phyloP scores from a whole-genome alignment of 2,329 filamentous ascomycete genomes.

The Sarocladiaceae sp. region DNA sequence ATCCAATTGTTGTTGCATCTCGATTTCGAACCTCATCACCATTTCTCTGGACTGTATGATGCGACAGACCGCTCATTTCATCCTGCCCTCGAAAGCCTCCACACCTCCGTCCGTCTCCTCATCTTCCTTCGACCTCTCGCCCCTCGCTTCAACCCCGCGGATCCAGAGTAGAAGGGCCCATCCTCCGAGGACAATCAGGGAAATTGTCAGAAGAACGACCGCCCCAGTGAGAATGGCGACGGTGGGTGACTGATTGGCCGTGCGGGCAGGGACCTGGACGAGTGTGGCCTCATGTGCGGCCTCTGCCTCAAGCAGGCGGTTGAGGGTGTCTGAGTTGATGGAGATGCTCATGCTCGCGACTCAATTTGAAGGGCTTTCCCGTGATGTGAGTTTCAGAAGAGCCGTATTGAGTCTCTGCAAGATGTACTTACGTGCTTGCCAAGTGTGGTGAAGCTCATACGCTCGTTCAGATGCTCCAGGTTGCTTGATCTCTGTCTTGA shows the following conservation, averaged over 20 bases:
- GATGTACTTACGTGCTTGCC: no score
- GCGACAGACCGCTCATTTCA: neutral
- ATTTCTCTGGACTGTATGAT: no score
- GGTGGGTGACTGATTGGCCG: neutral
- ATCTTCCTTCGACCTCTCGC: neutral
- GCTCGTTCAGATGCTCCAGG: no score
- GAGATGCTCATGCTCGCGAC: neutral
- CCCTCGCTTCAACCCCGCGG: neutral
- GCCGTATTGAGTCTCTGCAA: no score
- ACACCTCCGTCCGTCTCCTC: neutral
- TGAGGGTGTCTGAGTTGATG: slow-evolving; percentile 1
- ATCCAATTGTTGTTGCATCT: no score
- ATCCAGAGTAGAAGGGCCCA: neutral
- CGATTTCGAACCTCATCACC: no score
- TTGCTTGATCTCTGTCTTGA: no score
- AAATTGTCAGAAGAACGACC: neutral
- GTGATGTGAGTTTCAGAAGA: neutral
- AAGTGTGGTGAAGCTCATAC: no score
- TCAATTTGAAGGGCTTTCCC: neutral
- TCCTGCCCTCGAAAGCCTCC: neutral
- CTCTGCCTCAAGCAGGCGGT: neutral
- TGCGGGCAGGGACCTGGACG: neutral
- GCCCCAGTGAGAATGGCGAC: neutral
- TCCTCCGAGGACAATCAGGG: neutral
- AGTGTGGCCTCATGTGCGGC: neutral